Evolutionary conservation across 1,139 yeast species (phyloP), one percentile per base, ranked within the genome.

Genomic region (Zhuliangozyma parablackwelliae): DNA sequence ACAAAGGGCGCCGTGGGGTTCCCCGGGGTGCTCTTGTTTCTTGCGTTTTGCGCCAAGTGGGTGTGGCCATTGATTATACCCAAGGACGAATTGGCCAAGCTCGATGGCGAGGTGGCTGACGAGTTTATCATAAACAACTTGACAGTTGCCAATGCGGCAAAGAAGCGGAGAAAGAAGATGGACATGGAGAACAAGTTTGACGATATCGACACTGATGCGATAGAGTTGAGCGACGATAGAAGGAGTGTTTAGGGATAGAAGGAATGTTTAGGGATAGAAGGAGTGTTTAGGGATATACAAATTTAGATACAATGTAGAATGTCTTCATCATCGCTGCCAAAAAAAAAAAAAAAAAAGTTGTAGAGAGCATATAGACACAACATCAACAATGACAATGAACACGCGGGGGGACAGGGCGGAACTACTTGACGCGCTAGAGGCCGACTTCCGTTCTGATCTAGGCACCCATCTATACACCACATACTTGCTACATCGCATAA

Each of bases 1-100:
- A 86, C 96, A 0, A 79, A 73, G 42, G 97, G 92, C 0, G 97
- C 98, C 0, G 89, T 92, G 28, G 97, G 96, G 2, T 92, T 92
- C 53, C 98, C 98, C 0, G 85, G 88, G 1, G 88, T 90, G 0
- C 63, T 92, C 37, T 46, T 71, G 50, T 56, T 68, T 37, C 68
- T 69, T 45, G 72, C 92, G 33, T 53, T 71, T 16, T 73, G 88
- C 37, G 87, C 87, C 39, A 77, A 77, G 27, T 67, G 89, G 52
- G 75, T 87, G 0, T 81, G 92, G 65, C 88, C 87, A 0, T 57
- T 57, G 38, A 53, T 84, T 7, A 83, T 90, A 39, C 81, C 88
- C 0, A 47, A 53, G 29, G 78, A 77, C 1, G 88, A 85, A 38
- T 61, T 90, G 43, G 61, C 59, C 1, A 48, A 73, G 7, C 61